Evolutionary conservation across 2,329 filamentous ascomycete species (phyloP), one percentile per base, ranked within the genome.

Genomic region (Fusarium buxicola): DNA sequence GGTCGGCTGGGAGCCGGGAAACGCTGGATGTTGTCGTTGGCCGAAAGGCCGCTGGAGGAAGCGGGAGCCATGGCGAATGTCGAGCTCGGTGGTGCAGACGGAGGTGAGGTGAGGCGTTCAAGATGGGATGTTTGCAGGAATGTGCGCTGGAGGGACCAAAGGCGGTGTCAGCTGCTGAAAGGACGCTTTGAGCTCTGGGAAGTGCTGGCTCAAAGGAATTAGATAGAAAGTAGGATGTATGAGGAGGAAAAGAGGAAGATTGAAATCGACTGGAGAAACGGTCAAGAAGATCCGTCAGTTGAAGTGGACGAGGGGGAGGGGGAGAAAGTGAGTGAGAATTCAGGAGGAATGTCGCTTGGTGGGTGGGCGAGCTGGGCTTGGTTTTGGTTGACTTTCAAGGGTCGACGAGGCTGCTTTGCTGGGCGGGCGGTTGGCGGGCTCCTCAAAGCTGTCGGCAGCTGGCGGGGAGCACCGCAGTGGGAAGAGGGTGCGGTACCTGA

Each of bases 1-100:
- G 93, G 92, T 75, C 95, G 89, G 84, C 92, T 97, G 71, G 95
- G 92, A 74, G 94, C 92, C 73, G 89, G 87, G 81, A 99, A 99
- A 73, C 95, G 93, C 80, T 91, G 90, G 82, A 99, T 98, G 84
- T 98, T 98, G 85, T 99, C 95, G 85, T 99, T 97, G 80, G 92
- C 94, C 77, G 91, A 92, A 66, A 85, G 78, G 73, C 81, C 81
- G 71, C 81, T 76, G 72, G 77, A 77, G 75, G 82, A 82, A 74
- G 81, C 82, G 73, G 79, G 65, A 78, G 86, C 80, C 84, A 89
- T 90, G 74, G 63, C 58, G 63, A 68, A 64, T 57, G 60, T 67
- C 63, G 59, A 68, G 54, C 41, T 71, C 64, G 69, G 54, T 55
- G 60, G 38, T 64, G 66, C 58, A 56, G 45, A 48, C 53, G 60